phyloP scores from a whole-genome alignment of 116 monocot species.

The Phalaenopsis hybrid region DNA sequence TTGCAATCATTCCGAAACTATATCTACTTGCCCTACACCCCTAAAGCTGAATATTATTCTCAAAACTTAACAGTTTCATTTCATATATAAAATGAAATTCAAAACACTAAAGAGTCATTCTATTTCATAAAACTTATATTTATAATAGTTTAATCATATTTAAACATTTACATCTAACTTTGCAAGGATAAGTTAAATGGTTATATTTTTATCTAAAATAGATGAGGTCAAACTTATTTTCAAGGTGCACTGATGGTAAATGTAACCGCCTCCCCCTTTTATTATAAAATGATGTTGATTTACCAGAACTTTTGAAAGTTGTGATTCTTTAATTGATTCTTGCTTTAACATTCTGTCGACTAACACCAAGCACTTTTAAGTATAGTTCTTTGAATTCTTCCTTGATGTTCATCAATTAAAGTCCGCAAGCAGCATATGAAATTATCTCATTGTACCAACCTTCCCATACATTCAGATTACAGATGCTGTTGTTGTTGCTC shows the following conservation, averaged over 20 bases:
- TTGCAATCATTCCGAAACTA: no score
- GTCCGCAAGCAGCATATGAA: background rate
- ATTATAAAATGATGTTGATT: background rate
- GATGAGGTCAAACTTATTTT: no score
- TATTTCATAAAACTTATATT: no score
- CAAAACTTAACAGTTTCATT: no score
- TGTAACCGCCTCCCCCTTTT: background rate
- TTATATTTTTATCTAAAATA: no score
- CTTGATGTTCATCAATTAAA: background rate
- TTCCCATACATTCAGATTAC: slow-evolving; percentile 45
- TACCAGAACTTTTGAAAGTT: background rate
- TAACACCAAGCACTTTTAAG: background rate
- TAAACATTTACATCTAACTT: no score
- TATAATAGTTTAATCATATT: no score
- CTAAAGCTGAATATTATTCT: no score
- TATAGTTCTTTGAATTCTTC: background rate
- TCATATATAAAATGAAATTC: no score
- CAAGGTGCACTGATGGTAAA: background rate
- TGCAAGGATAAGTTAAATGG: no score
- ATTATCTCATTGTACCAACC: background rate
- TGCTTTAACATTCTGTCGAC: background rate
- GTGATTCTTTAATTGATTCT: background rate
- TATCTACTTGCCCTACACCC: no score
- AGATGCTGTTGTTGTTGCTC: slow-evolving; percentile 91
- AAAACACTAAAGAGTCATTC: no score